Evolutionary conservation across 148 eudicot species (phyloP).

Genomic region (Chenopodium suecicum): DNA sequence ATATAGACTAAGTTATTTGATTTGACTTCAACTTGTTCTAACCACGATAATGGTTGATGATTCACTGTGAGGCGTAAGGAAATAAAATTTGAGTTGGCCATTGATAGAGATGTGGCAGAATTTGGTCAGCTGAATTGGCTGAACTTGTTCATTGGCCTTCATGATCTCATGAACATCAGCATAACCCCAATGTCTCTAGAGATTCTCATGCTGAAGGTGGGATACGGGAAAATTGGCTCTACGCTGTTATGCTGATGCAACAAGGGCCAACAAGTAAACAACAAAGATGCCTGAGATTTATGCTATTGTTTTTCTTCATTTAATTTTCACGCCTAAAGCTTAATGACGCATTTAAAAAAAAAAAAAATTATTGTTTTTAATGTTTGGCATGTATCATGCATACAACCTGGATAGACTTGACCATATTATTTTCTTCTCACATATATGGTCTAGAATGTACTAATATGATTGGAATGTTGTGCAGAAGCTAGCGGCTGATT

Average conservation of each 20-base stretch:
- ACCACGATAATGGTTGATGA: neutral
- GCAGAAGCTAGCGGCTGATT: constrained; percentile 83
- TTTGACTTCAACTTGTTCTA: constrained; percentile 7
- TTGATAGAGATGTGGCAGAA: neutral
- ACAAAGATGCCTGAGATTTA: neutral
- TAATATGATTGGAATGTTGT: constrained; percentile 6
- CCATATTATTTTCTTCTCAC: neutral
- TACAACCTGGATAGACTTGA: neutral
- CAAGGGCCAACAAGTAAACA: neutral
- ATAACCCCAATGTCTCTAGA: neutral
- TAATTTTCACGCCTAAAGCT: no score
- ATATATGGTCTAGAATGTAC: neutral
- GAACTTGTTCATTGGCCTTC: neutral
- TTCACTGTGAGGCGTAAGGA: neutral
- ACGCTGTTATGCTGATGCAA: neutral
- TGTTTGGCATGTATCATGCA: neutral
- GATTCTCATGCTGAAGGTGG: neutral
- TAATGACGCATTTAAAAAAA: no score
- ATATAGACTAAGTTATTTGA: neutral
- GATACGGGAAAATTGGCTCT: neutral
- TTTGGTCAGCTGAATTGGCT: neutral
- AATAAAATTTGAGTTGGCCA: neutral
- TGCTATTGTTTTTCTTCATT: neutral
- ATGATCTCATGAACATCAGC: neutral
- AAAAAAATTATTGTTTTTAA: neutral